Evolutionary conservation across 1,284 basidiomycete species (phyloP), one percentile per base, ranked within the genome.

Genomic region (Sphaerobolus stellatus): DNA sequence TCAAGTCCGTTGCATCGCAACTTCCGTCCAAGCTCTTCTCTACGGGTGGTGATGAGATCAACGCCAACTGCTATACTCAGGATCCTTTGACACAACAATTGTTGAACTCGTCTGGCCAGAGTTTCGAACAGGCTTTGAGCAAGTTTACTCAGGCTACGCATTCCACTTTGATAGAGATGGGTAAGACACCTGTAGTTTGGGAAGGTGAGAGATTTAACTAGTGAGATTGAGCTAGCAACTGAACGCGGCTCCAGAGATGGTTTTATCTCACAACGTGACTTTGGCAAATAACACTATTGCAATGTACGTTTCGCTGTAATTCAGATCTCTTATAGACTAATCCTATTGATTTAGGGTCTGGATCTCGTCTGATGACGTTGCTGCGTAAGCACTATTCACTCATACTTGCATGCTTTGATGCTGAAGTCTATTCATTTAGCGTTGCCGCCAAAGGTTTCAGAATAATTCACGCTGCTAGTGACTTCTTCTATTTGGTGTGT

Each of bases 11-110:
- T 4, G 54, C 54, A 3, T 40, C 49, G 1, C 59, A 63, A 14
- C 63, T 65, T 18, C 62, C 63, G 1, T 62, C 71, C 8, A 57
- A 59, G 13, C 73, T 76, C 55, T 70, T 82, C 54, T 71, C 70
- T 22, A 74, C 76, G 0, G 80, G 80, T 2, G 80, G 79, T 0
- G 80, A 81, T 62, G 80, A 82, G 64, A 64, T 80, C 52, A 78
- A 77, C 57, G 57, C 59, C 31, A 57, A 61, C 6, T 77, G 75
- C 62, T 78, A 73, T 64, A 68, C 67, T 6, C 62, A 70, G 18
- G 75, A 78, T 59, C 50, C 56, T 1, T 52, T 55, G 7, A 72
- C 73, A 0, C 58, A 62, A 34, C 53, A 52, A 0, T 62, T 64
- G 6, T 62, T 78, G 16, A 40, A 57, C 6, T 51, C 36, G 2